Percentiles rank a stretch among this genome's conserved stretches.
phyloP scores from a whole-genome alignment of 2,329 filamentous ascomycete species.

The Xylaria sp. region DNA sequence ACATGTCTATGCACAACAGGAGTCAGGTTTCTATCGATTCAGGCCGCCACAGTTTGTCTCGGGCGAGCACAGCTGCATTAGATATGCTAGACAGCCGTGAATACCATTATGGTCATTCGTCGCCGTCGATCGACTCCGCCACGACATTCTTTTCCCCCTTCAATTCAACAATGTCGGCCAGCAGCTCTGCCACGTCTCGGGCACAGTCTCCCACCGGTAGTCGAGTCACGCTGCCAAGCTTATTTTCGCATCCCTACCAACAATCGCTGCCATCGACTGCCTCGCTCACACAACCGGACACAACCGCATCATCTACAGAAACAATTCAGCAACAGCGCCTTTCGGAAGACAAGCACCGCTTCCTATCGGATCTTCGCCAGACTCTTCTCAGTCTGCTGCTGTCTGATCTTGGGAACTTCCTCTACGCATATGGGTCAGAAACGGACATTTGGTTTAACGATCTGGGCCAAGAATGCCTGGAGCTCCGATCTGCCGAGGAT shows the following conservation, averaged over 20 bases:
- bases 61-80: constrained; percentile 67
- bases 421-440: constrained; percentile 90
- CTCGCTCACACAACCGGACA: constrained; percentile 69
- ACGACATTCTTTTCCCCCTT: constrained; percentile 93
- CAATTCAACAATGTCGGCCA: constrained; percentile 73
- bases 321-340: constrained; percentile 71
- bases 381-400: constrained; percentile 85
- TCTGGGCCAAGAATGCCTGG: constrained; percentile 73
- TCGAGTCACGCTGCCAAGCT: constrained; percentile 65
- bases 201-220: constrained; percentile 72
- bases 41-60: constrained; percentile 69
- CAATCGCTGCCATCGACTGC: constrained; percentile 57
- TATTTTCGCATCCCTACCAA: constrained; percentile 59
- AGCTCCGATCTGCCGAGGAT: constrained; percentile 68
- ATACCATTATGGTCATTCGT: constrained; percentile 74
- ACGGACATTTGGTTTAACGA: constrained; percentile 88
- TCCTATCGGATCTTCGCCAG: constrained; percentile 80
- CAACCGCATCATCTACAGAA: constrained; percentile 74
- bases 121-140: constrained; percentile 78
- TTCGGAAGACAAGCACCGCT: constrained; percentile 78
- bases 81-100: constrained; percentile 77
- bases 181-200: constrained; percentile 68
- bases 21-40: constrained; percentile 79
- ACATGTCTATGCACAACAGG: constrained; percentile 68
- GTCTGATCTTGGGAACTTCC: constrained; percentile 87